These are phyloP conservation scores for Starmerella bacillaris DNA, from an alignment of 805 yeast genomes.

Conservation along the genomic window DNA sequence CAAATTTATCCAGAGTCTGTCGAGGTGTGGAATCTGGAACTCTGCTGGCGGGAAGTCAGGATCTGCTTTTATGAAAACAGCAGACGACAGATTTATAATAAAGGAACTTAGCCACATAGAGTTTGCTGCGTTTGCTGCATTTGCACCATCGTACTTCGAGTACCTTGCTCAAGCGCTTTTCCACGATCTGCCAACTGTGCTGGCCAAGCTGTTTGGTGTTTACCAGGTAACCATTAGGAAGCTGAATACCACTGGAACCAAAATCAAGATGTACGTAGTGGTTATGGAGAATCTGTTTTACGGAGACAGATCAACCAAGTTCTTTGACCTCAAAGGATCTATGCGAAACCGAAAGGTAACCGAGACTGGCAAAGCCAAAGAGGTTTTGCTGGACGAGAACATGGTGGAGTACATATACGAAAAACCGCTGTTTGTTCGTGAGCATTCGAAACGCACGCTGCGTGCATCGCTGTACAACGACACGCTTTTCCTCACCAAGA, in stretches of 20 bases:
- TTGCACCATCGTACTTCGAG: constrained; percentile 93
- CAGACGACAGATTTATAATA: constrained; percentile 75
- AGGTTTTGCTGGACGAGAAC: constrained; percentile 85
- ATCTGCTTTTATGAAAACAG: constrained; percentile 76
- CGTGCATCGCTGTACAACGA: constrained; percentile 90
- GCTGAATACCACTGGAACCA: constrained; percentile 49
- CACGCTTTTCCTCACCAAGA: constrained; percentile 77
- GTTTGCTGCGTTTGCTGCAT: constrained; percentile 78
- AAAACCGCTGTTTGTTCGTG: constrained; percentile 83
- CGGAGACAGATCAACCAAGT: constrained; percentile 59
- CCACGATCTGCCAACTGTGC: constrained; percentile 84
- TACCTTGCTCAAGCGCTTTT: constrained; percentile 89
- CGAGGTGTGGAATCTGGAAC: constrained; percentile 91
- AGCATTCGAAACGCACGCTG: constrained; percentile 69
- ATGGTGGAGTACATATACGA: constrained; percentile 97
- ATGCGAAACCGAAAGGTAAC: constrained; percentile 95
- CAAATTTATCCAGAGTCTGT: constrained; percentile 68
- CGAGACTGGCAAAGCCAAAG: constrained; percentile 89
- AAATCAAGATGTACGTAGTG: constrained; percentile 67
- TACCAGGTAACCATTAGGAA: constrained; percentile 82
- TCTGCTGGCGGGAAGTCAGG: constrained; percentile 95
- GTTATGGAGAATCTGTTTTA: constrained; percentile 93
- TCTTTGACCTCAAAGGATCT: constrained; percentile 91
- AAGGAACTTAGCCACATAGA: constrained; percentile 80
- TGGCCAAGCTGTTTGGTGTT: constrained; percentile 89